phyloP scores from a whole-genome alignment of 2,329 filamentous ascomycete species.

The Aspergillus novoparasiticus region DNA sequence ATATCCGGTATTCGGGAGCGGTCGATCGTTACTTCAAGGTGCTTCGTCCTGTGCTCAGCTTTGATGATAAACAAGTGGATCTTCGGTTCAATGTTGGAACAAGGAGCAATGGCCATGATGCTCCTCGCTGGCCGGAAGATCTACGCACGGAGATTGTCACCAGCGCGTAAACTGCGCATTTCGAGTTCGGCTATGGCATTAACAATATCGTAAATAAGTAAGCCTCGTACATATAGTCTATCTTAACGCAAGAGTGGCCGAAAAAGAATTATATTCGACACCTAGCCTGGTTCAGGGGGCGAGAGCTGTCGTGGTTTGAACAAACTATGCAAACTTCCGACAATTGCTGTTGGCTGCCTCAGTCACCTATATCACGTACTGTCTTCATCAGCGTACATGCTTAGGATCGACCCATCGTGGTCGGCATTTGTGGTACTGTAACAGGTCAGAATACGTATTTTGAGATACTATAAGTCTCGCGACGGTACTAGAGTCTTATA shows the following conservation, averaged over 20 bases:
- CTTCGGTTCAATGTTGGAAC: constrained; percentile 54
- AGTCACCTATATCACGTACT: too few species aligned
- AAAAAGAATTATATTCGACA: too few species aligned
- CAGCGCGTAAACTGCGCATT: neutral
- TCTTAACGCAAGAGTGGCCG: neutral
- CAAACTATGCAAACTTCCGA: too few species aligned
- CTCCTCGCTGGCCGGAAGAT: constrained; percentile 52
- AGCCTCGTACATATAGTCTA: neutral
- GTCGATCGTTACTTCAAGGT: constrained; percentile 34
- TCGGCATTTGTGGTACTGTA: too few species aligned
- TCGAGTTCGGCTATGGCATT: neutral
- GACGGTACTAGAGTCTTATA: too few species aligned
- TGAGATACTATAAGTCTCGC: too few species aligned
- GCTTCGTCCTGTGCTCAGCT: constrained; percentile 51
- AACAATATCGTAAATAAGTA: neutral
- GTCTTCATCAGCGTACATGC: too few species aligned
- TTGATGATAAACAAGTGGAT: constrained; percentile 39
- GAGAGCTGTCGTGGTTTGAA: too few species aligned
- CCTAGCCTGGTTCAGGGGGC: too few species aligned
- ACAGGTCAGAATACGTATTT: too few species aligned
- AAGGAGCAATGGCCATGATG: constrained; percentile 54
- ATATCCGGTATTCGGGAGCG: constrained; percentile 41
- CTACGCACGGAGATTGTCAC: constrained; percentile 6
- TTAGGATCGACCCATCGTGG: too few species aligned
- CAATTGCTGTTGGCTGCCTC: too few species aligned